Evolutionary conservation across 345 rosid species (phyloP).

Genomic region (Passiflora organensis): DNA sequence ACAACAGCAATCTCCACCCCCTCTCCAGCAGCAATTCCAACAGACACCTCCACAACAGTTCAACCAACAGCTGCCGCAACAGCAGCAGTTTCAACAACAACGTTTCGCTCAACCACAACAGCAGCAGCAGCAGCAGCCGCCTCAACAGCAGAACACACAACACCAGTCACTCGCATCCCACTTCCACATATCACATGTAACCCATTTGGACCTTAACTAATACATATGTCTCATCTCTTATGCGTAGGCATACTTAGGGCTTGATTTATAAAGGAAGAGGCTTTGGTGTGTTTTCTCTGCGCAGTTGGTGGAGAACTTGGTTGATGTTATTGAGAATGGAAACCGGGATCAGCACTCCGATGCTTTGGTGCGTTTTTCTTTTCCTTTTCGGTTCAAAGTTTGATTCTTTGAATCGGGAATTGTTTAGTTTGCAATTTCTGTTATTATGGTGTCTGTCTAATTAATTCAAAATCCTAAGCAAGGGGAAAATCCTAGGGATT

Average conservation of each 20-base stretch:
- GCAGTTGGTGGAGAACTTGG: constrained; percentile 70
- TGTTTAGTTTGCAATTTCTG: neutral
- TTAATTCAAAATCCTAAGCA: too few species aligned
- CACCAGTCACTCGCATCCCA: constrained; percentile 92
- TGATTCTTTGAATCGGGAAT: neutral
- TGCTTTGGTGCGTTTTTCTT: constrained; percentile 43
- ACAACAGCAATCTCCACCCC: constrained; percentile 4
- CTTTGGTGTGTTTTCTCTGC: neutral
- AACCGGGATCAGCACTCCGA: constrained; percentile 75
- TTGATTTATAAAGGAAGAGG: neutral
- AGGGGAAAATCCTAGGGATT: too few species aligned
- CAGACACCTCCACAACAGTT: constrained; percentile 5
- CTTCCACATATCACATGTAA: constrained; percentile 68
- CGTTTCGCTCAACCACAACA: constrained; percentile 20
- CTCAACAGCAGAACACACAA: constrained; percentile 42
- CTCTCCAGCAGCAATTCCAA: neutral
- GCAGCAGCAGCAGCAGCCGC: constrained; percentile 20
- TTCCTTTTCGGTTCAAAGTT: neutral
- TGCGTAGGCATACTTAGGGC: neutral
- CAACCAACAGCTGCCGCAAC: constrained; percentile 17
- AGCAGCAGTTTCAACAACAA: constrained; percentile 6
- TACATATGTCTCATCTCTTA: neutral
- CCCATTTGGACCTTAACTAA: neutral
- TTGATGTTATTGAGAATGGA: constrained; percentile 66
- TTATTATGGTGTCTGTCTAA: too few species aligned